Base-by-base conservation (phyloP, 495 filamentous ascomycete genomes). In the Penicillium bovifimosum region DNA sequence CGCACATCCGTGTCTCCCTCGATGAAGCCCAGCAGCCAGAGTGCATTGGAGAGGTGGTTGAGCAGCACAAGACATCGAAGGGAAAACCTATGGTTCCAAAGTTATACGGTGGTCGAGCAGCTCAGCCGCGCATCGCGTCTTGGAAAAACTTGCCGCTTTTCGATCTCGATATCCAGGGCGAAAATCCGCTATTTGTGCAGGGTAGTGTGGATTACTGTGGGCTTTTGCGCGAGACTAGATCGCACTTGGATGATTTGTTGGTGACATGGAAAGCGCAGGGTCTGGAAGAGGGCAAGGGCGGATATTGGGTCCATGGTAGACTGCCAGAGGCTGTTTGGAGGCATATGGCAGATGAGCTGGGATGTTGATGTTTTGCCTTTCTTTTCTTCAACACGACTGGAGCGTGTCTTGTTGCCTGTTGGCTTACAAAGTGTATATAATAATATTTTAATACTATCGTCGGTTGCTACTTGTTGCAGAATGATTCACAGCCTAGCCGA, bases 121-220 rank as follows among this genome's bases (percentile, higher is more conserved):
- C 50, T 29, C 50, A 52, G 16, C 40, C 50, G 0, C 50, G 40
- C 9, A 14, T 52, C 11, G 40, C 50, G 9, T 38, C 50, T 8
- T 52, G 50, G 50, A 52, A 45, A 27, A 31, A 7, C 14, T 6
- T 52, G 2, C 50, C 50, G 6, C 14, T 52, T 9, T 52, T n/a
- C 14, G 41, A 45, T 31, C n/a, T 52, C 13, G 32, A 52, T n/a
- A 45, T 52, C 6, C 41, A 52, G 24, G 50, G 50, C 2, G 41
- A 52, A 10, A 31, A 3, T 2, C 50, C 50, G n/a, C 41, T 52
- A n/a, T 52, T 45, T 31, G 50, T 52, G 7, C 50, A 52, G 31
- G 50, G 50, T 1, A 31, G 50, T 38, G 50, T 52, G 6, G 50
- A 52, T 14, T 52, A 52, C 17, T 52, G 50, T 11, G 50, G 50